Conservation (phyloP, 805 yeast genomes). For the Komagataella kurtzmanii region DNA sequence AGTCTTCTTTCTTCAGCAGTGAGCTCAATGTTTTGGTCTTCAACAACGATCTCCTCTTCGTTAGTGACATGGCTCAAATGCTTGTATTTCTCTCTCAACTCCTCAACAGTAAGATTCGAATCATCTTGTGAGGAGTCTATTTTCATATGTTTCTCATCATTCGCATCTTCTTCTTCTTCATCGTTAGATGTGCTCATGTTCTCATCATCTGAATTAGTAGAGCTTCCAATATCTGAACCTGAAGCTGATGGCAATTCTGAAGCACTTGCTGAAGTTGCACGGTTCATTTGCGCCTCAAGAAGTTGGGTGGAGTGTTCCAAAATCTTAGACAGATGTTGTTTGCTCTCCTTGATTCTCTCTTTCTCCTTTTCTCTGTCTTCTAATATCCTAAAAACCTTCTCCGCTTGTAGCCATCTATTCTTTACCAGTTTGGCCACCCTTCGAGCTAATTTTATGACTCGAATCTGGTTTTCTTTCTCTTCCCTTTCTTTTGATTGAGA, state of each 20-base stretch:
- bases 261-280: slow-evolving; percentile 15
- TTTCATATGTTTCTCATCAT: slow-evolving; percentile 12
- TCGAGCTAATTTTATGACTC: slow-evolving; percentile 58
- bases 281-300: slow-evolving; percentile 68
- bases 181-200: slow-evolving; percentile 8
- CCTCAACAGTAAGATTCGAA: slow-evolving; percentile 37
- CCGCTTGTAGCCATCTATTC: slow-evolving; percentile 85
- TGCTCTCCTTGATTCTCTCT: slow-evolving; percentile 66
- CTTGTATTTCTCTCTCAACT: slow-evolving; percentile 43
- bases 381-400: slow-evolving; percentile 59
- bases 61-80: slow-evolving; percentile 5
- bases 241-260: neutral
- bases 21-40: slow-evolving; percentile 1
- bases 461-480: slow-evolving; percentile 61
- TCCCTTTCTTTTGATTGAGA: slow-evolving; percentile 83
- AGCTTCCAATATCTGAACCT: slow-evolving; percentile 4
- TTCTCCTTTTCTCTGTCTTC: slow-evolving; percentile 74
- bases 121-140: slow-evolving; percentile 21
- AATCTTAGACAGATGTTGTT: slow-evolving; percentile 77
- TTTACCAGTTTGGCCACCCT: slow-evolving; percentile 74
- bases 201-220: neutral
- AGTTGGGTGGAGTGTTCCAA: slow-evolving; percentile 84
- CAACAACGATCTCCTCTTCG: slow-evolving; percentile 1
- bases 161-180: slow-evolving; percentile 10
- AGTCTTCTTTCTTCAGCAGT: slow-evolving; percentile 6